Base-by-base conservation (phyloP, 495 filamentous ascomycete genomes). In the Aspergillus avenaceus region DNA sequence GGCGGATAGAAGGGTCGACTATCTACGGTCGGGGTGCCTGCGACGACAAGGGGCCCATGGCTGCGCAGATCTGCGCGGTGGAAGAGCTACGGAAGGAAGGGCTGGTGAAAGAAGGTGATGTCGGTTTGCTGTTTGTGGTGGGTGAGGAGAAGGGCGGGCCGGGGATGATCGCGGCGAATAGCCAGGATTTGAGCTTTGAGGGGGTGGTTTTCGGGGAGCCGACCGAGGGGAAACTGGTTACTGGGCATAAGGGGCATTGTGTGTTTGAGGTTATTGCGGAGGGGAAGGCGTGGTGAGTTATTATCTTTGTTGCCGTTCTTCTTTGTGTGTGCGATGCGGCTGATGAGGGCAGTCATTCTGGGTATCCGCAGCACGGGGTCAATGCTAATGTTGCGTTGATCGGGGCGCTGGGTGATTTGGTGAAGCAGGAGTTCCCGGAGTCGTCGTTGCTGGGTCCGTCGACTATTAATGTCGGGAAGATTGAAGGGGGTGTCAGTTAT, bases 11-110 rank as follows among this genome's bases (percentile, higher is more conserved):
- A 2, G 72, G 81, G 8, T 61, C 68, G 27, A 58, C 65, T 26
- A 81, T 87, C 25, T 77, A 74, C 42, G 90, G 90, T 8, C 81
- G 90, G 18, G 90, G 90, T 31, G 81, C 77, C 37, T 88, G 90
- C 50, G 90, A 95, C 58, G 90, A 84, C 45, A 95, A 95, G 60
- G 88, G 72, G n/a, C 82, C 80, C 61, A 78, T 93, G n/a, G 89
- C 90, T 2, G 72, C 85, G 6, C 84, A 87, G 65, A 77, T 88
- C 43, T 74, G 60, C 13, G 86, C 86, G 1, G 57, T 85, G 0
- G 62, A 77, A 54, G 52, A 55, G 47, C 52, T 63, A 4, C 42
- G 54, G 3, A 47, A 31, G 0, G 50, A 60, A 24, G 37, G 40
- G 3, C 29, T 41, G 6, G 52, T 59, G 23, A 41, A 67, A 13